phyloP scores from a whole-genome alignment of 768 basidiomycete genomes.

The Tulasnella calospora region DNA sequence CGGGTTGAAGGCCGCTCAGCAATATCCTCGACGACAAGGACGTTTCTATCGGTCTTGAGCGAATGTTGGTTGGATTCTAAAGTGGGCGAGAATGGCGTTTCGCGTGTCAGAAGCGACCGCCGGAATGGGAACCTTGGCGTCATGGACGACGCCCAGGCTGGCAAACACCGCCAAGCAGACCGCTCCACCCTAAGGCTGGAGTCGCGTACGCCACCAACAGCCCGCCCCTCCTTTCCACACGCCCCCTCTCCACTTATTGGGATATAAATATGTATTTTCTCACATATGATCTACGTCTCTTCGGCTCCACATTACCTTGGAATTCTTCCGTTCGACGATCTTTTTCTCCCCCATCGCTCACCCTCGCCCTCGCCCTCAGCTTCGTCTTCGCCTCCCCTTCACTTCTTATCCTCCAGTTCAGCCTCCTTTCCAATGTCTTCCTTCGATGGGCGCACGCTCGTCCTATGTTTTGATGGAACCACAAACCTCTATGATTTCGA shows the following conservation, averaged over 20 bases:
- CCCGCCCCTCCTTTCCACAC: background rate
- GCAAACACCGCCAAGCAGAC: background rate
- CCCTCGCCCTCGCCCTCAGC: too few relatives aligned
- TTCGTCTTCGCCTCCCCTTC: background rate
- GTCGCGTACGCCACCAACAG: background rate
- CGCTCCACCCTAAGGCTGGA: background rate
- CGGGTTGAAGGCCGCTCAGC: background rate
- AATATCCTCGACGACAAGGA: background rate
- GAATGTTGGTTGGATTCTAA: background rate
- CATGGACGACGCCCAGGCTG: background rate
- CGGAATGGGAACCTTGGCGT: background rate
- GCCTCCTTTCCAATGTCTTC: background rate
- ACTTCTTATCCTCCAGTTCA: background rate
- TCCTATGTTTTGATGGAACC: conserved; percentile 30
- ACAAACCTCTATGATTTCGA: conserved; percentile 21
- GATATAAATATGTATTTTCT: background rate
- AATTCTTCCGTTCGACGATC: background rate
- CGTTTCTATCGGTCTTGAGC: background rate
- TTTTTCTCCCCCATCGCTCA: too few relatives aligned
- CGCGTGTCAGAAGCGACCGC: background rate
- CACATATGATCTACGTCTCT: background rate
- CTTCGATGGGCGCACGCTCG: conserved; percentile 25
- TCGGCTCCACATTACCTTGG: background rate
- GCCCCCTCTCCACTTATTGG: background rate
- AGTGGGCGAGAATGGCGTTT: background rate